Conservation (phyloP, 139 green algal species). For the Diplosphaera chodatii region DNA sequence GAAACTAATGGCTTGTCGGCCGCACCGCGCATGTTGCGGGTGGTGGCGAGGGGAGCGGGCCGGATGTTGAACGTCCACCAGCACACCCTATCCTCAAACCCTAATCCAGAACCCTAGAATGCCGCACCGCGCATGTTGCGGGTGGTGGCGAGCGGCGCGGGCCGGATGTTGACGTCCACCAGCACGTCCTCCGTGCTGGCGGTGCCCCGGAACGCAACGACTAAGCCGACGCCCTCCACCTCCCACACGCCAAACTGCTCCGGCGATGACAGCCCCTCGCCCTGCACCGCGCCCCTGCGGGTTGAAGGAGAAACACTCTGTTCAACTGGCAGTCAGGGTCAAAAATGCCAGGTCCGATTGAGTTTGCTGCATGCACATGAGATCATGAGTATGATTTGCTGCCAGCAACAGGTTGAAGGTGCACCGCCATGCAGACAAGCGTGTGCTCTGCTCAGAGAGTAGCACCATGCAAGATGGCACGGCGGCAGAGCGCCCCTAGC, state of each 20-base stretch:
- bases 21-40: background rate
- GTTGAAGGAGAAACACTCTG: no score
- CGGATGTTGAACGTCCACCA: constrained; percentile 18
- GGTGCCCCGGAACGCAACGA: constrained; percentile 19
- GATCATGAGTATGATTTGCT: no score
- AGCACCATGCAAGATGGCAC: no score
- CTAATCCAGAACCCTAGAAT: no score
- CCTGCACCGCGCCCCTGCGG: constrained; percentile 4
- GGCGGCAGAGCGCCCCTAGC: no score
- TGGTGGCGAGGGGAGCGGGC: constrained; percentile 4
- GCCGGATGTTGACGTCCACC: constrained; percentile 18
- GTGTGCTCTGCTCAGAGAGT: no score
- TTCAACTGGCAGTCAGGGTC: no score
- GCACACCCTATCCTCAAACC: background rate
- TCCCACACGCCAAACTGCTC: constrained; percentile 24
- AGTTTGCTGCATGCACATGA: no score
- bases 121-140: background rate
- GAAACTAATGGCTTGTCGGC: background rate
- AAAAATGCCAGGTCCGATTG: no score
- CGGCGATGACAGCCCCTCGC: constrained; percentile 2
- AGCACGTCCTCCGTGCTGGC: constrained; percentile 17
- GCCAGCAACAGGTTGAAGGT: no score
- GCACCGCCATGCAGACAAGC: no score
- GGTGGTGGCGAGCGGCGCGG: constrained; percentile 4
- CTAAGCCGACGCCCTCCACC: constrained; percentile 19